Evolutionary conservation across 331 rosid genomes (phyloP).

Genomic region (Telfairia occidentalis): DNA sequence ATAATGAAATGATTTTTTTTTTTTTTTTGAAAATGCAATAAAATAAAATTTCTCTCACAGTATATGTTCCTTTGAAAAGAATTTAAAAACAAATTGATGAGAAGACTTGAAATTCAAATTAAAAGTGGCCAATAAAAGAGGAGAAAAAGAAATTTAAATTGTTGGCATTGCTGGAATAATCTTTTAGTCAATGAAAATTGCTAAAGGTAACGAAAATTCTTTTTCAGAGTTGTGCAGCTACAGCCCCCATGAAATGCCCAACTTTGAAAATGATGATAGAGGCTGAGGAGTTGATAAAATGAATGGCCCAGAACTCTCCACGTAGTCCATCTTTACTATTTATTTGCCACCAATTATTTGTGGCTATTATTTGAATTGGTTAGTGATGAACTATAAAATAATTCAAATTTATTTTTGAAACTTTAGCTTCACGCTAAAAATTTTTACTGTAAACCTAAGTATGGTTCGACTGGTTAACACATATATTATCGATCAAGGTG

Average conservation of each 20-base stretch:
- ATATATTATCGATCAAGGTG: no score
- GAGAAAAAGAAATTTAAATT: background rate
- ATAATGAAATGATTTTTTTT: no score
- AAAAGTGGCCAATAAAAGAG: background rate
- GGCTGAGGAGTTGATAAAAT: background rate
- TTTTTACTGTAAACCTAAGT: no score
- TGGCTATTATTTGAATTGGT: background rate
- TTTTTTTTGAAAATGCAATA: no score
- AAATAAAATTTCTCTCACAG: no score
- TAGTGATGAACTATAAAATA: background rate
- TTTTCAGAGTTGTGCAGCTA: background rate
- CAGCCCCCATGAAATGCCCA: background rate
- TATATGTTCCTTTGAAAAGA: no score
- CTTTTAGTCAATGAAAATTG: background rate
- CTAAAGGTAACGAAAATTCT: background rate
- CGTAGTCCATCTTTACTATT: background rate
- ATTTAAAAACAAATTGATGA: no score
- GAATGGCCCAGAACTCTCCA: background rate
- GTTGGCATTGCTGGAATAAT: background rate
- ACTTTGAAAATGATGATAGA: background rate
- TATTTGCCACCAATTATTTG: background rate
- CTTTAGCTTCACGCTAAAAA: no score
- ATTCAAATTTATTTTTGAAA: background rate
- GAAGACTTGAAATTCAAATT: no score
- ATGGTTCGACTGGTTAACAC: no score